Evolutionary conservation across 2,329 filamentous ascomycete genomes (phyloP).

Genomic region (Diaporthe ampelina): DNA sequence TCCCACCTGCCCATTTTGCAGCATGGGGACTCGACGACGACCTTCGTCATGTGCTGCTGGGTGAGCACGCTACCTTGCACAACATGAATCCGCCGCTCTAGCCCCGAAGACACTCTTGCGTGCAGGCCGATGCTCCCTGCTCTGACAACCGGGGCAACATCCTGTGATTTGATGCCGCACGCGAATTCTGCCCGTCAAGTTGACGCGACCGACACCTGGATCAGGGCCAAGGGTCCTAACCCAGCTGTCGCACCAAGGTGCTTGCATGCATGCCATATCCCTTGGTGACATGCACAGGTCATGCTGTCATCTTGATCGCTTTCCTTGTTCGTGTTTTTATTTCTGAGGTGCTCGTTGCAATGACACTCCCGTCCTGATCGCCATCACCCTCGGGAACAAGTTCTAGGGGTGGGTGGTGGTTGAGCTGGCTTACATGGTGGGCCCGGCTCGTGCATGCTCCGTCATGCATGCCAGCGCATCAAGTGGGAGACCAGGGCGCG

Average conservation of each 20-base stretch:
- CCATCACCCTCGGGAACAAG: constrained; percentile 43
- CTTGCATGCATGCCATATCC: constrained; percentile 35
- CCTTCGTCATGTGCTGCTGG: constrained; percentile 14
- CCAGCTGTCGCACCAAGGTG: constrained; percentile 30
- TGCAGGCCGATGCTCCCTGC: constrained; percentile 15
- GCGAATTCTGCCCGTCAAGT: constrained; percentile 35
- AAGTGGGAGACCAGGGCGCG: constrained; percentile 61
- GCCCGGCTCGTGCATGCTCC: constrained; percentile 68
- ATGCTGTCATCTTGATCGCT: constrained; percentile 25
- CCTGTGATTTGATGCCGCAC: constrained; percentile 30
- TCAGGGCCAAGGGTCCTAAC: constrained; percentile 28
- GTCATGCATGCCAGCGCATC: constrained; percentile 73
- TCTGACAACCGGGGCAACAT: constrained; percentile 21
- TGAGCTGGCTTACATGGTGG: constrained; percentile 61
- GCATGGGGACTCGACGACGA: background rate
- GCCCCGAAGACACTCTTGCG: constrained; percentile 4
- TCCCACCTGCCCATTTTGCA: constrained; percentile 1
- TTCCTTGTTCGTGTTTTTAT: constrained; percentile 36
- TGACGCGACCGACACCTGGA: constrained; percentile 31
- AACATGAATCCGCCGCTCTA: constrained; percentile 31
- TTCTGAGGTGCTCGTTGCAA: constrained; percentile 31
- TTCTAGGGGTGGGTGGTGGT: constrained; percentile 48
- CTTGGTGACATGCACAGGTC: constrained; percentile 32
- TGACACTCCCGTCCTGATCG: constrained; percentile 24
- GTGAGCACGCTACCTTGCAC: constrained; percentile 40